Evolutionary conservation across 2,329 filamentous ascomycete genomes (phyloP).

Genomic region (Shiraia sp.): DNA sequence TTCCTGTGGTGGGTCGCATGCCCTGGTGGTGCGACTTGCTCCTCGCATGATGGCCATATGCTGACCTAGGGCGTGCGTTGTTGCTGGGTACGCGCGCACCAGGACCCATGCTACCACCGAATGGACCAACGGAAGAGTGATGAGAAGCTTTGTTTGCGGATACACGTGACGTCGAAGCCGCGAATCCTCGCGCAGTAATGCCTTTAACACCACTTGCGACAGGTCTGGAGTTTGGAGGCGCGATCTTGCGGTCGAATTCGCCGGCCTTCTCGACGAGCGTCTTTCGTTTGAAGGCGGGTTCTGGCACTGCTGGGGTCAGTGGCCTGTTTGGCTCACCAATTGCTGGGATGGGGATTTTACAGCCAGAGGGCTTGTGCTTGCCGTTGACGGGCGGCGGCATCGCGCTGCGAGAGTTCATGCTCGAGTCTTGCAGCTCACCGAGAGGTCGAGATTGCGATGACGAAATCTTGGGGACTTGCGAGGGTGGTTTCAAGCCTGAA

Average conservation of each 20-base stretch:
- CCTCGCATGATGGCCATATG: slow-evolving; percentile 50
- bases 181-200: slow-evolving; percentile 47
- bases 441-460: slow-evolving; percentile 42
- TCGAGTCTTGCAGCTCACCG: slow-evolving; percentile 56
- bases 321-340: slow-evolving; percentile 10
- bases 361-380: slow-evolving; percentile 58
- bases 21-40: slow-evolving; percentile 51
- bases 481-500: slow-evolving; percentile 36
- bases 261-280: slow-evolving; percentile 54
- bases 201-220: slow-evolving; percentile 50
- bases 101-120: slow-evolving; percentile 59
- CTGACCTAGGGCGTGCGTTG: slow-evolving; percentile 54
- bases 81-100: slow-evolving; percentile 50
- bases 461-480: slow-evolving; percentile 27
- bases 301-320: slow-evolving; percentile 45
- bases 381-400: slow-evolving; percentile 53
- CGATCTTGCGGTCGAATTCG: slow-evolving; percentile 51
- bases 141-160: slow-evolving; percentile 48
- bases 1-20: slow-evolving; percentile 44
- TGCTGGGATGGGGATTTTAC: slow-evolving; percentile 38
- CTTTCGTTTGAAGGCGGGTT: slow-evolving; percentile 56
- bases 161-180: slow-evolving; percentile 47
- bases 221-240: slow-evolving; percentile 49
- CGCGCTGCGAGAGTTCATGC: slow-evolving; percentile 57
- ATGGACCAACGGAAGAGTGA: slow-evolving; percentile 52